Conservation (phyloP, 768 basidiomycete species). For the Dentipellis fragilis region DNA sequence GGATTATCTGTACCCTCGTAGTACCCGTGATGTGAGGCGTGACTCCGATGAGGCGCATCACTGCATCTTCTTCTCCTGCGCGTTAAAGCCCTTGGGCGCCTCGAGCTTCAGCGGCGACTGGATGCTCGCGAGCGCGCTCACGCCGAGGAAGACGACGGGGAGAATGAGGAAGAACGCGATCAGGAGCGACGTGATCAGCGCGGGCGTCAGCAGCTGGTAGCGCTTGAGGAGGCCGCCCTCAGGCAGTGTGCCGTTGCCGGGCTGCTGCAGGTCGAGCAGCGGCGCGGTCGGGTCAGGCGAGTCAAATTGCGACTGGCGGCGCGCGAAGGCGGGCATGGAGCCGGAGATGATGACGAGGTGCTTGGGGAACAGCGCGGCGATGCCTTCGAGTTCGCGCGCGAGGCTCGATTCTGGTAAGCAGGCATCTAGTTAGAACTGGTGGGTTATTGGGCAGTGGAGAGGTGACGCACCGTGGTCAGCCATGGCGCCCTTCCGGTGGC, state of each 20-base stretch:
- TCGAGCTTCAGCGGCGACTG: conserved; percentile 59
- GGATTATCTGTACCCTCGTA: too few species aligned
- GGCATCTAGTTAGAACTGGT: background rate
- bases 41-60: conserved; percentile 26
- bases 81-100: conserved; percentile 54
- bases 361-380: conserved; percentile 41
- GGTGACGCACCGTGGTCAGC: conserved; percentile 42
- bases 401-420: conserved; percentile 32
- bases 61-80: conserved; percentile 70
- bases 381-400: conserved; percentile 35
- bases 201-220: conserved; percentile 73
- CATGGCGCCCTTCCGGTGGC: conserved; percentile 37
- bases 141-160: conserved; percentile 53
- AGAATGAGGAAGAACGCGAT: conserved; percentile 57
- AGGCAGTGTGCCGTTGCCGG: conserved; percentile 28
- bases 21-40: background rate
- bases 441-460: background rate
- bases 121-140: conserved; percentile 62
- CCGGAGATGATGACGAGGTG: conserved; percentile 63
- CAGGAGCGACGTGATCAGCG: conserved; percentile 56
- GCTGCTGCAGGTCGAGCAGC: conserved; percentile 6
- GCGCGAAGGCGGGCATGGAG: conserved; percentile 28
- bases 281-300: conserved; percentile 11
- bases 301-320: conserved; percentile 29
- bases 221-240: conserved; percentile 55